Percentiles rank a stretch among this genome's conserved stretches.
Evolutionary conservation across 176 grass and related monocot species (phyloP).

Genomic region (Alopecurus myosuroides): DNA sequence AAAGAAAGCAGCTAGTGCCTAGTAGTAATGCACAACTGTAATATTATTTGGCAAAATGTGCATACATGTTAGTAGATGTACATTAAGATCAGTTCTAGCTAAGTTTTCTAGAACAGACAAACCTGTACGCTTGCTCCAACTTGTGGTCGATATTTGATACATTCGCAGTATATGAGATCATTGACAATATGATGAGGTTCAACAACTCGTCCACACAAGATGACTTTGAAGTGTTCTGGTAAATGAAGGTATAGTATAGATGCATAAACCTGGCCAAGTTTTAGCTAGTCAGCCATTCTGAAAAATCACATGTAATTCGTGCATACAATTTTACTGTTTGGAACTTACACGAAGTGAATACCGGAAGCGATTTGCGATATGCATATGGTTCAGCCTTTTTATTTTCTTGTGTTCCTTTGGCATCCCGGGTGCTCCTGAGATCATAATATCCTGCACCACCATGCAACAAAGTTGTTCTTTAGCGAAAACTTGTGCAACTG

Average conservation of each 20-base stretch:
- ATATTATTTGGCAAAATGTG: not conserved
- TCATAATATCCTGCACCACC: constrained; percentile 42
- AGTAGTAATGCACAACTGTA: not conserved
- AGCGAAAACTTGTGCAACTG: not conserved
- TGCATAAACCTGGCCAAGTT: constrained; percentile 57
- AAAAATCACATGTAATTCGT: constrained; percentile 8
- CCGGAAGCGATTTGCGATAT: constrained; percentile 50
- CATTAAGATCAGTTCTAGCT: not conserved
- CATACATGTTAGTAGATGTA: not conserved
- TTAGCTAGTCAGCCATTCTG: constrained; percentile 9
- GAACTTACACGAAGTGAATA: constrained; percentile 64
- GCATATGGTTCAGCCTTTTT: constrained; percentile 43
- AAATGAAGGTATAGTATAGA: constrained; percentile 67
- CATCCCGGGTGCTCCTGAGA: constrained; percentile 29
- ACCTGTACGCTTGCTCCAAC: constrained; percentile 49
- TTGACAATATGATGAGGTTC: constrained; percentile 37
- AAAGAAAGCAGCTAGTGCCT: not conserved
- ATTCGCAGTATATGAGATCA: constrained; percentile 59
- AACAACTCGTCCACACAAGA: constrained; percentile 59
- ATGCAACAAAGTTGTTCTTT: not conserved
- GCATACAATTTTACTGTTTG: not conserved
- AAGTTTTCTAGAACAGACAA: constrained; percentile 33
- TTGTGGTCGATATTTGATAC: constrained; percentile 66
- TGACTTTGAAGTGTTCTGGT: constrained; percentile 47
- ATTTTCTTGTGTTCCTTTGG: not conserved